Evolutionary conservation across 805 yeast species (phyloP).

Genomic region (Saitoella complicata): DNA sequence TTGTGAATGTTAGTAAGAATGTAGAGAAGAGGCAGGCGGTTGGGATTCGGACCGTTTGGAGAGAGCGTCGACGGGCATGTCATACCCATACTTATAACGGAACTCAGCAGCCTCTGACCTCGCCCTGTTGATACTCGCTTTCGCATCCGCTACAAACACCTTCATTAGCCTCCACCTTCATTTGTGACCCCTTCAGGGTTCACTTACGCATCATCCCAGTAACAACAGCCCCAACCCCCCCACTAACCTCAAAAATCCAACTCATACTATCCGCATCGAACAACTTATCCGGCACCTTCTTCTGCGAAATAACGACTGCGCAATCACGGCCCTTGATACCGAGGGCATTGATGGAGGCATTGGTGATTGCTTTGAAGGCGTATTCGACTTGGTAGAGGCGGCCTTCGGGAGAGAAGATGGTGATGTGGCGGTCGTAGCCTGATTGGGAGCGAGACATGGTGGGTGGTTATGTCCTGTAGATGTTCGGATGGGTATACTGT

Average conservation of each 20-base stretch:
- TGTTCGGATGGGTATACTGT: too few relatives aligned
- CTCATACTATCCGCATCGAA: slow-evolving; percentile 77
- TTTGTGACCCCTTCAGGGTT: background rate
- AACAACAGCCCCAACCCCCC: slow-evolving; percentile 71
- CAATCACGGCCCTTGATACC: slow-evolving; percentile 78
- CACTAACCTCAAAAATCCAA: slow-evolving; percentile 69
- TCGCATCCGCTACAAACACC: slow-evolving; percentile 55
- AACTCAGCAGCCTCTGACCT: slow-evolving; percentile 93
- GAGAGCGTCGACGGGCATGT: slow-evolving; percentile 61
- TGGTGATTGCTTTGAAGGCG: slow-evolving; percentile 91
- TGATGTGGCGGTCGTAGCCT: slow-evolving; percentile 98
- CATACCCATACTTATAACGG: slow-evolving; percentile 86
- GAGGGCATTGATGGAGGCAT: slow-evolving; percentile 76
- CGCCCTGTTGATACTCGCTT: slow-evolving; percentile 79
- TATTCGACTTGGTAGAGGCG: slow-evolving; percentile 94
- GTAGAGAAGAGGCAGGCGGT: too few relatives aligned
- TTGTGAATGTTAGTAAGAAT: slow-evolving; percentile 29
- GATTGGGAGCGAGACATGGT: slow-evolving; percentile 25
- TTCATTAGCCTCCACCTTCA: background rate
- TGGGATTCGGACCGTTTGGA: too few relatives aligned
- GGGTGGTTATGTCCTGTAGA: too few relatives aligned
- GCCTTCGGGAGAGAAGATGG: slow-evolving; percentile 97
- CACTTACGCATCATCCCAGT: slow-evolving; percentile 58
- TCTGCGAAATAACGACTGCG: slow-evolving; percentile 80
- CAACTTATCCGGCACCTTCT: slow-evolving; percentile 90